Base-by-base conservation (phyloP, 805 yeast genomes). In the Ascoidea asiatica region DNA sequence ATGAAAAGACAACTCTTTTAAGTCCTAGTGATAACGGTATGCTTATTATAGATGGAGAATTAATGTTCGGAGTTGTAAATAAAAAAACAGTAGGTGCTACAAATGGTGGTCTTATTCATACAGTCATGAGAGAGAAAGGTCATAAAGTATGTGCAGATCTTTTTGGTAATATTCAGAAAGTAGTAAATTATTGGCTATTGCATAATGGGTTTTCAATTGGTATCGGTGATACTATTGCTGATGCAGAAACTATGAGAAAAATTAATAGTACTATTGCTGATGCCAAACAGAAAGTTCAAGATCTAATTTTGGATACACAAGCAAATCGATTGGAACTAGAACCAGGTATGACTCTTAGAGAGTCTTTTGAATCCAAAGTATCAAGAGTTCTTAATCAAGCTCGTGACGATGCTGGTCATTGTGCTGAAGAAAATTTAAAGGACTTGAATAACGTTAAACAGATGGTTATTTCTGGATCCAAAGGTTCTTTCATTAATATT, bases 301-400 rank as follows among this genome's bases (percentile, higher is more conserved):
- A 84, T 56, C 90, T 90, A 44, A 90, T 92, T 48, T 66, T 75
- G 53, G 95, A 87, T 58, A 98, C 97, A 2, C 97, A 92, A 61
- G 80, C 75, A 40, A 90, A 92, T 58, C 70, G 72, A 48, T 70
- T 92, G 53, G 86, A 87, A 38, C 95, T 97, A 23, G 97, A 92
- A 61, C 97, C 97, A 23, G 99, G 99, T 82, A 92, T 92, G 99
- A 92, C 99, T 2, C 72, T 92, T 53, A 82, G 99, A 67, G 98
- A 92, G 64, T 88, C 97, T 18, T 92, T 92, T 57, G 99, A 92
- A 69, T 96, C 89, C 64, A 89, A 88, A 56, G 98, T 92, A 41
- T 86, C 95, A 40, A 83, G 95, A 64, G 87, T 84, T 53, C 75
- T 92, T 56, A 92, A 92, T 64, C 95, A 89, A 62, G 98, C 98